Evolutionary conservation across 768 basidiomycete species (phyloP).

Genomic region (Pisolithus albus): DNA sequence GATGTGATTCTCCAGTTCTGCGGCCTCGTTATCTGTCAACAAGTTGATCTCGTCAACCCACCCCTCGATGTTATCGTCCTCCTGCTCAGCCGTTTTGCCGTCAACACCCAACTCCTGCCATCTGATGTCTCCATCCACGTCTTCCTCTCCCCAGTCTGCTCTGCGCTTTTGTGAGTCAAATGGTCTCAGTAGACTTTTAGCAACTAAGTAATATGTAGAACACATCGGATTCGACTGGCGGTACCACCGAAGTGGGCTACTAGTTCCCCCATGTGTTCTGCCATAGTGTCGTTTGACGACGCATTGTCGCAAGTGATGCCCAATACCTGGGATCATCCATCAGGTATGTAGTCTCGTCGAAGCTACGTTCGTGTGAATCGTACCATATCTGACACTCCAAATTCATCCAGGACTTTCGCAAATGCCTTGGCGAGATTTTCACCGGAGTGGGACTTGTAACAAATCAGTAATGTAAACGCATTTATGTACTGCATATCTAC

Average conservation of each 20-base stretch:
- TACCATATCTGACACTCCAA: not conserved
- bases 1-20: constrained; percentile 6
- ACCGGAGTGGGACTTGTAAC: constrained; percentile 2
- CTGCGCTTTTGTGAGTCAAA: not conserved
- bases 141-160: not conserved
- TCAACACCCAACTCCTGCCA: not conserved
- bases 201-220: not conserved
- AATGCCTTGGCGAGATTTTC: not conserved
- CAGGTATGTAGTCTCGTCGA: not conserved
- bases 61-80: constrained; percentile 7
- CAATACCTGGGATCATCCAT: not conserved
- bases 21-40: constrained; percentile 10
- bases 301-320: not conserved
- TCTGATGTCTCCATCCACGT: not conserved
- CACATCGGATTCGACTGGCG: not conserved
- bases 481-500: too few species aligned
- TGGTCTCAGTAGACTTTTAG: not conserved
- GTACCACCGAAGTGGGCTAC: not conserved
- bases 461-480: too few species aligned
- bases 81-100: not conserved
- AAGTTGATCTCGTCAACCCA: constrained; percentile 13
- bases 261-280: not conserved
- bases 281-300: not conserved
- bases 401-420: not conserved
- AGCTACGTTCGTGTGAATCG: not conserved